Conservation (phyloP, 2,329 filamentous ascomycete species). For the Xylogone sp. region DNA sequence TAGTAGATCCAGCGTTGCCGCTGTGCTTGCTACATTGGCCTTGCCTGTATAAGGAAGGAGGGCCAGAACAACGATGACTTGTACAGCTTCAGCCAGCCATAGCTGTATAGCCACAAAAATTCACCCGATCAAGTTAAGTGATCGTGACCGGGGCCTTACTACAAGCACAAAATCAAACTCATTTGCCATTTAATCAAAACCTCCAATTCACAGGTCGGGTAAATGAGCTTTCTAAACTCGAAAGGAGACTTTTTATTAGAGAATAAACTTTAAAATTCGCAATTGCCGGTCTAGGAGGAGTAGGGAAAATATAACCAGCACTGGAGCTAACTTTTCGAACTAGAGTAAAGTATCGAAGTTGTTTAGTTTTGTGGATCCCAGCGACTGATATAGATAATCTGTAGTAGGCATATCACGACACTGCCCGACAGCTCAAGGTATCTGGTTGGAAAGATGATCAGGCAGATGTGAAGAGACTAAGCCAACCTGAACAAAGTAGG, state of each 20-base stretch:
- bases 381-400: conserved; percentile 16
- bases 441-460: conserved; percentile 1
- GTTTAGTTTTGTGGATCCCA: conserved; percentile 37
- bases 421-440: conserved; percentile 1
- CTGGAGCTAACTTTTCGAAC: conserved; percentile 1
- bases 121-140: no score
- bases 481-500: conserved; percentile 2
- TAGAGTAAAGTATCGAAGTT: conserved; percentile 17
- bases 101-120: no score
- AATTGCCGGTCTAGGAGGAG: conserved; percentile 19
- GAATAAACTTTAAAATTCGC: conserved; percentile 19
- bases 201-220: conserved; percentile 23
- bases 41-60: no score
- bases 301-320: conserved; percentile 19
- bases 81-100: no score
- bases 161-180: no score
- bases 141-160: no score
- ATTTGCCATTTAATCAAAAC: conserved; percentile 14
- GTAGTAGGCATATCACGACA: conserved; percentile 1
- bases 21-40: no score
- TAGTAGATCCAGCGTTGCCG: no score
- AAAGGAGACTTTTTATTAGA: conserved; percentile 21
- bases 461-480: conserved; percentile 3
- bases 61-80: no score
- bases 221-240: conserved; percentile 18